Evolutionary conservation across 257 asterid genomes (phyloP), one percentile per base, ranked within the genome.

Genomic region (Fraxinus americana): DNA sequence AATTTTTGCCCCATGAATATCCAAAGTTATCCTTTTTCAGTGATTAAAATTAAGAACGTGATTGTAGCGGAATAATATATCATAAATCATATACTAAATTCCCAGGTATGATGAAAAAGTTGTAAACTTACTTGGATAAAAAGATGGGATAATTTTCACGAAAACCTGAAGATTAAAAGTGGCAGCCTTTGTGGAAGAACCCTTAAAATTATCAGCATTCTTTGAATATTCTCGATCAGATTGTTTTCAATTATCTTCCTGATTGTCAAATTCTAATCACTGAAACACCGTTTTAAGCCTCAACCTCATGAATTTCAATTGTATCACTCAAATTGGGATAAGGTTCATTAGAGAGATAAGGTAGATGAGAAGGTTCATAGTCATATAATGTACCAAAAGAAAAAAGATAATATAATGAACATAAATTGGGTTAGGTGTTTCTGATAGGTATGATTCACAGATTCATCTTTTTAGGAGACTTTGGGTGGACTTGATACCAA

Each of bases 151-250:
- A 45, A 66, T 32, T 17, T 45, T 7, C 17, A 41, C 0, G 2
- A 78, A 73, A 75, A 92, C 95, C 97, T 88, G 91, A 75, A 34
- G 87, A 73, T 79, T 81, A 67, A 9, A 39, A 39, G 67, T 66
- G 68, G 66, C 66, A 57, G 79, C 72, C 68, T 74, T 78, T 4
- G 88, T 65, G 48, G 88, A 75, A 67, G 82, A 80, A 77, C 78
- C 79, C 76, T 71, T 71, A 36, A 75, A 54, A 75, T 81, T 86
- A 73, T 52, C 85, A 71, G 45, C 84, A 73, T 74, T 59, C 68
- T 76, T 79, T 67, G 43, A 70, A 57, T 68, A 87, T 8, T 84
- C 88, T 21, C 50, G 71, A 23, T 83, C 81, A 48, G 63, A 5
- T 16, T 12, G 11, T 59, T 67, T 59, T 83, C 67, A 63, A 25